Evolutionary conservation across 176 grass and related monocot genomes (phyloP).

Genomic region (Triticum monococcum): DNA sequence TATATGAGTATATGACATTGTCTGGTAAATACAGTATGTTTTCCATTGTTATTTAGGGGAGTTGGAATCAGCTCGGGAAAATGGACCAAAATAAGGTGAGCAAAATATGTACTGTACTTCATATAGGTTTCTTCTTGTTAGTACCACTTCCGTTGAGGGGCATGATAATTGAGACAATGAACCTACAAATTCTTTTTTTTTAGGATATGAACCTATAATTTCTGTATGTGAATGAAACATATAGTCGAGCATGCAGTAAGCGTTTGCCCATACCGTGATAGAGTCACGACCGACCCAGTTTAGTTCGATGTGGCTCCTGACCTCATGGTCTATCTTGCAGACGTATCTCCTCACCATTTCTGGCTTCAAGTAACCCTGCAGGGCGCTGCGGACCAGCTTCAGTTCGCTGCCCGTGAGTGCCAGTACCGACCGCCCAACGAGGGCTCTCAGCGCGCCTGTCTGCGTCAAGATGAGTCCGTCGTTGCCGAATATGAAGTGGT

Average conservation of each 20-base stretch:
- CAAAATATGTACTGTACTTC: too few relatives aligned
- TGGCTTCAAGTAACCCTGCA: slow-evolving; percentile 32
- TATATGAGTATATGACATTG: too few relatives aligned
- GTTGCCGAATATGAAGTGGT: slow-evolving; percentile 44
- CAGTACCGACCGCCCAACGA: slow-evolving; percentile 30
- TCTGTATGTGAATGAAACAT: not conserved
- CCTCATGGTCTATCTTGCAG: slow-evolving; percentile 29
- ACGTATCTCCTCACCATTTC: slow-evolving; percentile 43
- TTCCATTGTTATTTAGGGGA: too few relatives aligned
- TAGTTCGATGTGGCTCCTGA: slow-evolving; percentile 34
- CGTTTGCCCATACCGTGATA: slow-evolving; percentile 16
- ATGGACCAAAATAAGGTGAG: too few relatives aligned
- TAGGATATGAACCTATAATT: not conserved
- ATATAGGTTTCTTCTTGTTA: not conserved
- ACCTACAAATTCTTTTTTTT: too few relatives aligned
- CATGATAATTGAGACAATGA: too few relatives aligned
- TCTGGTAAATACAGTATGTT: too few relatives aligned
- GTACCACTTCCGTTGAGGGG: too few relatives aligned
- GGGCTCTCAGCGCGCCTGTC: slow-evolving; percentile 23
- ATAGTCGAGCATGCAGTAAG: not conserved
- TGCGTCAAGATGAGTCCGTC: slow-evolving; percentile 30
- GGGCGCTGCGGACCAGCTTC: slow-evolving; percentile 11
- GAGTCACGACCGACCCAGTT: slow-evolving; percentile 27
- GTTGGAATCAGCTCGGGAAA: too few relatives aligned
- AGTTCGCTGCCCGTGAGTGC: slow-evolving; percentile 38